Evolutionary conservation across 352 stramenopile species (phyloP).

Genomic region (Pythium scleroteichum): DNA sequence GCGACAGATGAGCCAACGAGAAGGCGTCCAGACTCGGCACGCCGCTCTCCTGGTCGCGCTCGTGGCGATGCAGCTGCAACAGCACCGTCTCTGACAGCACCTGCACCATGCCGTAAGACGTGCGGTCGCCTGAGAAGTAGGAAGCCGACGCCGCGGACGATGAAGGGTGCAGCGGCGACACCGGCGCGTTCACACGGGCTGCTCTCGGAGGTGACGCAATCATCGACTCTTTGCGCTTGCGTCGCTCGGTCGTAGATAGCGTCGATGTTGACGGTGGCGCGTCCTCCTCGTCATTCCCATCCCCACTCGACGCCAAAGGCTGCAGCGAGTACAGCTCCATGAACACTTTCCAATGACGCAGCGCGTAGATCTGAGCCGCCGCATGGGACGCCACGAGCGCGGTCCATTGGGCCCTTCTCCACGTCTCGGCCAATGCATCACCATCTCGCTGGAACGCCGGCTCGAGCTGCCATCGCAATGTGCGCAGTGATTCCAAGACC

Average conservation of each 20-base stretch:
- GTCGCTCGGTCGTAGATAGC: conserved; percentile 10
- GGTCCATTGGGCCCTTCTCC: conserved; percentile 21
- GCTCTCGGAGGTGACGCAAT: conserved; percentile 53
- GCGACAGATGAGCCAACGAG: conserved; percentile 45
- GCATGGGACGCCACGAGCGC: conserved; percentile 17
- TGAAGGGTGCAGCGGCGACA: conserved; percentile 22
- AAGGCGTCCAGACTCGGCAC: conserved; percentile 48
- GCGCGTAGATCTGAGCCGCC: conserved; percentile 49
- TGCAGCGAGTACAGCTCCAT: conserved; percentile 73
- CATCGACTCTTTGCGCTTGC: conserved; percentile 75
- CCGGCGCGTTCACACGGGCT: conserved; percentile 11
- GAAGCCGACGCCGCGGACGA: conserved; percentile 33
- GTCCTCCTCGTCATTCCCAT: not conserved
- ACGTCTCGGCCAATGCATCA: conserved; percentile 28
- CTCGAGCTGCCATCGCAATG: conserved; percentile 22
- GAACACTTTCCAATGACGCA: conserved; percentile 66
- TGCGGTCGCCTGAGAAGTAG: conserved; percentile 63
- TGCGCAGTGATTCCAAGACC: conserved; percentile 9
- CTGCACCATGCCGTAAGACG: conserved; percentile 69
- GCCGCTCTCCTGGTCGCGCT: conserved; percentile 27
- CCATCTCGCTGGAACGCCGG: conserved; percentile 4
- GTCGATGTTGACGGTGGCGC: not conserved
- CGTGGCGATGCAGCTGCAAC: conserved; percentile 33
- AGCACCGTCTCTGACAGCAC: conserved; percentile 56
- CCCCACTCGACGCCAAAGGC: conserved; percentile 4